Base-by-base conservation (phyloP, 352 stramenopile genomes). In the Phytopythium vexans region DNA sequence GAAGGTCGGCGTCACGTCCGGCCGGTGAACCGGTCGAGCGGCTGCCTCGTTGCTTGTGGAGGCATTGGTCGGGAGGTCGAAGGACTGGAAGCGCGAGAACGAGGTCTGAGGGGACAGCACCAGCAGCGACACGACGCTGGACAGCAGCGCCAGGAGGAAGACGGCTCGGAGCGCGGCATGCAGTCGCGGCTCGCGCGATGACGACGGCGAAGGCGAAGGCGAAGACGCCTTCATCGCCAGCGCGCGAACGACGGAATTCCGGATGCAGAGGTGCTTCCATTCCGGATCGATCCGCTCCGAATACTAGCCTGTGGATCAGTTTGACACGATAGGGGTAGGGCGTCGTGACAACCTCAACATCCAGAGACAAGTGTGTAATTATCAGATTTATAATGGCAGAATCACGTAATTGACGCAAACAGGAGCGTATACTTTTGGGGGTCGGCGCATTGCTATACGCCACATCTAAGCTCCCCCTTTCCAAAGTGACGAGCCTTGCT, bases 101-200 rank as follows among this genome's bases (percentile, higher is more conserved):
- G 56, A 1, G 43, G 68, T 68, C n/a, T 44, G 56, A 16, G 60
- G 60, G 3, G 53, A 50, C 35, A 74, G 32, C 44, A 74, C 58
- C 16, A 46, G 50, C 34, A 74, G 15, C 4, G 53, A 68, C 33
- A 74, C 27, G 41, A 68, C 21, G 12, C 65, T 60, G 32, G 62
- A 37, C 37, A 9, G 41, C 46, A 74, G n/a, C 39, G 68, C 37
- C 27, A 47, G 16, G 11, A 46, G 37, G 21, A 72, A 49, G 56
- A 48, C 57, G 44, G 21, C 41, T 6, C 56, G 64, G 43, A 61
- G 43, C 36, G 43, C 52, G 42, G 45, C 21, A n/a, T 45, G 48
- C 35, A 37, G 21, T 27, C 21, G 21, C 21, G 21, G 21, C 21
- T 27, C 21, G 21, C 21, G 3, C 48, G 48, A 45, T 27, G n/a